Evolutionary conservation across 148 eudicot species (phyloP), one percentile per base, ranked within the genome.

Genomic region (Rhododendron mucronatum): DNA sequence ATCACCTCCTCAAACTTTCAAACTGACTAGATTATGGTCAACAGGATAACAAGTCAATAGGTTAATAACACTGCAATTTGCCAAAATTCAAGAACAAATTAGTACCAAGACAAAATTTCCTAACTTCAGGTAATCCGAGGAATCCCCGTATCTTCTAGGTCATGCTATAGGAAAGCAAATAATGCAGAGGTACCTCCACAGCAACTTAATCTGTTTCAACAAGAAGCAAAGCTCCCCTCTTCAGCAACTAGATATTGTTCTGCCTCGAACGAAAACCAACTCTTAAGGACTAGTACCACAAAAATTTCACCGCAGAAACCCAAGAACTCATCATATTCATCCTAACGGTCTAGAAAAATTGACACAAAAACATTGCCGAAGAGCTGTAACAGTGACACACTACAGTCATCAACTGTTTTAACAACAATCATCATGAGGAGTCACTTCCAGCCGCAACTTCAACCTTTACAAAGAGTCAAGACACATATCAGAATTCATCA

Each of bases 41-140:
- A 41, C 76, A 26, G 28, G 20, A 61, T 35, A 21, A 26, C 14
- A 78, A 44, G 13, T 18, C 78, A 23, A 50, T 3, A 21, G 39
- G 50, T 63, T 61, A 76, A 53, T 4, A 28, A 73, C 39, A 86
- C 28, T 82, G 41, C 9, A 44, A 53, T 33, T 21, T 44, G 41
- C 33, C 71, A 47, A n/a, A 85, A 76, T 26, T 83, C 67, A 85
- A 83, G 55, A 75, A 86, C 37, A 81, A 76, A 88, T 88, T 82
- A 84, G 82, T 65, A 85, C 65, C 80, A 47, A 83, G 80, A 53
- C 88, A 88, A 90, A 90, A 88, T 83, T 87, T 88, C 90, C 89
- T 80, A 79, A 85, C 33, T 65, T 48, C 78, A 83, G 74, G 85
- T 82, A 78, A 67, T 55, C 53, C 30, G 28, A 44, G 48, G 76